Evolutionary conservation across 139 green algal genomes (phyloP).

Genomic region (Coccomyxa sp.): DNA sequence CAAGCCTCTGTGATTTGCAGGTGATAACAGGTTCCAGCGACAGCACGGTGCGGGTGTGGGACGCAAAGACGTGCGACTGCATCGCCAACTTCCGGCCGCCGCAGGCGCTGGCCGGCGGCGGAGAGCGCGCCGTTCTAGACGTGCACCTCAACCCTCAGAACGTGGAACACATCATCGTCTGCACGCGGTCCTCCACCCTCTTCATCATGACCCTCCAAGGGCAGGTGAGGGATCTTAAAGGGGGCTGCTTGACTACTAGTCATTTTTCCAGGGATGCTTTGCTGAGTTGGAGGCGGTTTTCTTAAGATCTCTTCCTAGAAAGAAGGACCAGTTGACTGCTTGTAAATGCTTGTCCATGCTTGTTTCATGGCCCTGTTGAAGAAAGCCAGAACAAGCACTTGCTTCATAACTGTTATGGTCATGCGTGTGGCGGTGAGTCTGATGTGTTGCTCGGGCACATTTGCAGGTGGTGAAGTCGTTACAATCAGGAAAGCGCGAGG

Average conservation of each 20-base stretch:
- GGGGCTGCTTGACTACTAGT: too few species aligned
- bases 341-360: too few species aligned
- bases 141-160: slow-evolving; percentile 76
- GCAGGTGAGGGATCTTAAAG: slow-evolving; percentile 18
- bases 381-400: background rate
- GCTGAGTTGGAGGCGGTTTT: too few species aligned
- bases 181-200: slow-evolving; percentile 63
- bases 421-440: background rate
- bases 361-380: too few species aligned
- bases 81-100: slow-evolving; percentile 48
- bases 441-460: background rate
- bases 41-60: slow-evolving; percentile 88
- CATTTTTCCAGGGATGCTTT: too few species aligned
- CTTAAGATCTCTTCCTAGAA: too few species aligned
- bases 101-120: slow-evolving; percentile 8
- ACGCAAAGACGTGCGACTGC: slow-evolving; percentile 86
- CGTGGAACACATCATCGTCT: slow-evolving; percentile 85
- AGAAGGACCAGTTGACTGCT: too few species aligned
- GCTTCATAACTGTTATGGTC: background rate
- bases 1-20: slow-evolving; percentile 15
- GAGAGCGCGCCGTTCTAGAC: slow-evolving; percentile 64
- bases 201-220: slow-evolving; percentile 86
- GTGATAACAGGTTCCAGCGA: slow-evolving; percentile 77
- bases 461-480: slow-evolving; percentile 68
- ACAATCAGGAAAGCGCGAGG: slow-evolving; percentile 68